Evolutionary conservation across 441 rosid genomes (phyloP), one percentile per base, ranked within the genome.

Genomic region (Macaranga tanarius): DNA sequence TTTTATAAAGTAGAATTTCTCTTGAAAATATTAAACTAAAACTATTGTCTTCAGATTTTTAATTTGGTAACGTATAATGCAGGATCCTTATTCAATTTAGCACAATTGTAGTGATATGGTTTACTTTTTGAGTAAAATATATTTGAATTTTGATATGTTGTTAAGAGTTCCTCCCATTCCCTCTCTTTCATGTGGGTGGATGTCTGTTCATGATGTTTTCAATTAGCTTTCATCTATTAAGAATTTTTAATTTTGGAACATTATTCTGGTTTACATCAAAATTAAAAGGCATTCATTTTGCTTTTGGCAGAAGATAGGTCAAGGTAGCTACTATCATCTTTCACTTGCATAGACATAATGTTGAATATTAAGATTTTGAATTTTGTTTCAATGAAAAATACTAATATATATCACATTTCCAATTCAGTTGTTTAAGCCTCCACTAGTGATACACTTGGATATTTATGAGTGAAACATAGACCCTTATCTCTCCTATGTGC

Each of bases 401-500:
- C 50, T 23, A 7, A 28, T 26, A 57, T 11, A 22, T 22, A 9
- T 40, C 16, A 22, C 10, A 54, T n/a, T 44, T 40, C 56, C 23
- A 42, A n/a, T 20, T 20, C 13, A 23, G 2, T 3, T n/a, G 17
- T 19, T 26, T 44, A 26, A 55, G 12, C 16, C 28, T 64, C n/a
- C 15, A 28, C 10, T 64, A 10, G 10, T 54, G 64, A 48, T 34
- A 69, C 45, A 10, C 16, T 44, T 57, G 17, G 7, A 12, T 22
- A 13, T 56, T 55, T 44, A 55, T 31, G 6, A 19, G 28, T 42
- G 17, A 65, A 73, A 26, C 19, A 25, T 25, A 5, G 23, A 57
- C 55, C 11, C 15, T 34, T 44, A 11, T 70, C 57, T 69, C 17
- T 8, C 62, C 57, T 82, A 92, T 97, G 95, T 83, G 87, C 91